Percentiles rank a stretch among this genome's conserved stretches.
Conservation (phyloP, 1,139 yeast species). For the Yueomyces sp. region DNA sequence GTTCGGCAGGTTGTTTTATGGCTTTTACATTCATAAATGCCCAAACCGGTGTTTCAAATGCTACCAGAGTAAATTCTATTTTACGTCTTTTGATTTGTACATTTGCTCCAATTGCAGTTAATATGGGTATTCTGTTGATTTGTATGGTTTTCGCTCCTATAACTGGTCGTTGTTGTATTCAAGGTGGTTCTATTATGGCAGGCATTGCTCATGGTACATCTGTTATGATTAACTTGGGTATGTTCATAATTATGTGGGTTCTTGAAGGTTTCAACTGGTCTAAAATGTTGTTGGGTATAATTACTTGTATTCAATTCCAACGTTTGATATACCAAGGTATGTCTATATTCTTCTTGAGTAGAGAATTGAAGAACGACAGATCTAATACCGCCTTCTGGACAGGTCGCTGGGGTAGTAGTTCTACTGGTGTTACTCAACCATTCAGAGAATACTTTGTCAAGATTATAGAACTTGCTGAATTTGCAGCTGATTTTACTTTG, state of each 20-base stretch:
- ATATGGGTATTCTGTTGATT: slow-evolving; percentile 71
- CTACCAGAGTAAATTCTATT: slow-evolving; percentile 57
- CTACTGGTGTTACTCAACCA: slow-evolving; percentile 96
- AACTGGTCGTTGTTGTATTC: slow-evolving; percentile 90
- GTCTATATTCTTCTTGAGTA: slow-evolving; percentile 69
- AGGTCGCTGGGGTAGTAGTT: slow-evolving; percentile 96
- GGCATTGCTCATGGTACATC: slow-evolving; percentile 94
- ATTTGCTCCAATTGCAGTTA: slow-evolving; percentile 81
- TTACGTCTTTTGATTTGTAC: slow-evolving; percentile 82
- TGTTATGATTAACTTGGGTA: slow-evolving; percentile 69
- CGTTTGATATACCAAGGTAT: slow-evolving; percentile 78
- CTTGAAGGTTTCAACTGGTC: slow-evolving; percentile 84
- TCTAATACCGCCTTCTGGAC: slow-evolving; percentile 99
- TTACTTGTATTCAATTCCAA: slow-evolving; percentile 77
- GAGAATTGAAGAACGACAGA: slow-evolving; percentile 96
- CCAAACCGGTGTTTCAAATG: slow-evolving; percentile 75
- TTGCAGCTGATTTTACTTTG: slow-evolving; percentile 90
- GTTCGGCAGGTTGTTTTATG: slow-evolving; percentile 83
- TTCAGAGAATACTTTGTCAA: slow-evolving; percentile 91
- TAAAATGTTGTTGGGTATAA: slow-evolving; percentile 77
- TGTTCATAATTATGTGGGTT: slow-evolving; percentile 96
- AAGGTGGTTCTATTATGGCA: slow-evolving; percentile 95
- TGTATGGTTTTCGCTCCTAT: slow-evolving; percentile 77
- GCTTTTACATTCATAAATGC: slow-evolving; percentile 92
- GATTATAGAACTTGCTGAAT: slow-evolving; percentile 86